A percentile compares a stretch with the other conserved stretches of the same genome.
These are phyloP conservation scores for Cephaloascus fragrans DNA, from an alignment of 805 yeast genomes.

Conservation along the genomic window DNA sequence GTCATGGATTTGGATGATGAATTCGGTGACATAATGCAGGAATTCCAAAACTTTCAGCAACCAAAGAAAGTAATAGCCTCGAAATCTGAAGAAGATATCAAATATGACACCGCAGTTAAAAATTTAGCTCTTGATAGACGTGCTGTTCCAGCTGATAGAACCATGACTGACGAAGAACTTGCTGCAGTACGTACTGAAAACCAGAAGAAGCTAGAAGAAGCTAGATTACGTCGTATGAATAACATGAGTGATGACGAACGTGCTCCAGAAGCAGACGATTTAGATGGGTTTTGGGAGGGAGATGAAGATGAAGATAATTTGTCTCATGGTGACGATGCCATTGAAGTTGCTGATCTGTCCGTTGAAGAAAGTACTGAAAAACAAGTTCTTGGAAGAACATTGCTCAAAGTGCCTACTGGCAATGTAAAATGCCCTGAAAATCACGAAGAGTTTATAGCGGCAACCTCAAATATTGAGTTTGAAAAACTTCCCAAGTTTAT, in stretches of 20 bases:
- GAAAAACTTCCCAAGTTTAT: slow-evolving; percentile 37
- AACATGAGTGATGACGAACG: slow-evolving; percentile 43
- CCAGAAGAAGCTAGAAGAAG: slow-evolving; percentile 54
- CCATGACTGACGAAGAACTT: slow-evolving; percentile 69
- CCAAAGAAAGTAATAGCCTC: slow-evolving; percentile 17
- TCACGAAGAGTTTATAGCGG: slow-evolving; percentile 29
- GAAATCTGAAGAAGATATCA: slow-evolving; percentile 31
- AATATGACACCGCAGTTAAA: slow-evolving; percentile 58
- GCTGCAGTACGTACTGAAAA: slow-evolving; percentile 50
- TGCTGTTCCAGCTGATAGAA: slow-evolving; percentile 74
- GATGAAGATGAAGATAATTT: slow-evolving; percentile 38
- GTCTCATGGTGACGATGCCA: slow-evolving; percentile 17
- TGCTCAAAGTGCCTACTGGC: slow-evolving; percentile 3
- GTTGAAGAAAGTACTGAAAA: slow-evolving; percentile 15
- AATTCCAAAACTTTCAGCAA: slow-evolving; percentile 21
- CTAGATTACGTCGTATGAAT: slow-evolving; percentile 64
- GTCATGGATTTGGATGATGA: slow-evolving; percentile 65
- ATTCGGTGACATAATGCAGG: slow-evolving; percentile 61
- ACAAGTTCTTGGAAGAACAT: slow-evolving; percentile 6
- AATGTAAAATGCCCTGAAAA: slow-evolving; percentile 34
- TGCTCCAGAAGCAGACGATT: slow-evolving; percentile 56
- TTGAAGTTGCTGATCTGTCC: slow-evolving; percentile 32
- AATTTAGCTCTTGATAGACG: slow-evolving; percentile 62
- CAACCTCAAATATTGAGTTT: slow-evolving; percentile 21
- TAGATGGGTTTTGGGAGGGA: slow-evolving; percentile 62